Percentiles rank a stretch among this genome's conserved stretches.
phyloP scores from a whole-genome alignment of 495 filamentous ascomycete genomes.

The Aspergillus leporis region DNA sequence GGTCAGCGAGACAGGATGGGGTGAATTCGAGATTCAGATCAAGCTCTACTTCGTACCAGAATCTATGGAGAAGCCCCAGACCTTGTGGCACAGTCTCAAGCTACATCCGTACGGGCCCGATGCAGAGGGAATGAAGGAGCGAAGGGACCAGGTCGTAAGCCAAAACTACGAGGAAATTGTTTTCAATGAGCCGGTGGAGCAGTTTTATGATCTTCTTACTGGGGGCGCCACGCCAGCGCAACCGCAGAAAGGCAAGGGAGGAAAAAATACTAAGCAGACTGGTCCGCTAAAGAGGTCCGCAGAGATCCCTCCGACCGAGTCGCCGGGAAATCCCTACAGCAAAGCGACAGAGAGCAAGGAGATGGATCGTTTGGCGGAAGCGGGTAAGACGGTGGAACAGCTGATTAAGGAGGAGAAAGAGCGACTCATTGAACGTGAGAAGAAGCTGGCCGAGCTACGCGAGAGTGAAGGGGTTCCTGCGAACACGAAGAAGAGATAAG shows the following conservation, averaged over 20 bases:
- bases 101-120: slow-evolving; percentile 89
- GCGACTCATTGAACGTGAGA: slow-evolving; percentile 61
- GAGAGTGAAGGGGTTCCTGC: slow-evolving; percentile 51
- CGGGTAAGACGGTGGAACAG: slow-evolving; percentile 67
- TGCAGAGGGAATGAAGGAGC: slow-evolving; percentile 67
- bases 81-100: slow-evolving; percentile 84
- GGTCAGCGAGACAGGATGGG: slow-evolving; percentile 92
- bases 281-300: slow-evolving; percentile 58
- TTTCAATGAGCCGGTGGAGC: slow-evolving; percentile 94
- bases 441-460: slow-evolving; percentile 61
- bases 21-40: slow-evolving; percentile 94
- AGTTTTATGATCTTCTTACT: slow-evolving; percentile 80
- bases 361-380: slow-evolving; percentile 56
- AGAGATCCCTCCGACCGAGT: slow-evolving; percentile 65
- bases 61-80: slow-evolving; percentile 85
- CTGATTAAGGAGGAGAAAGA: slow-evolving; percentile 69
- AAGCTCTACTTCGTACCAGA: slow-evolving; percentile 88
- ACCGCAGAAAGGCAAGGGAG: slow-evolving; percentile 40
- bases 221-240: slow-evolving; percentile 49
- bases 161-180: slow-evolving; percentile 88
- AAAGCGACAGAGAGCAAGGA: slow-evolving; percentile 71
- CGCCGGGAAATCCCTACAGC: slow-evolving; percentile 70
- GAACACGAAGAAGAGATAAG: slow-evolving; percentile 45
- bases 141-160: slow-evolving; percentile 64
- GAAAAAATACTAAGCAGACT: slow-evolving; percentile 49